Base-by-base conservation (phyloP, 306 rosid genomes). In the Cicer pinnatifidum region DNA sequence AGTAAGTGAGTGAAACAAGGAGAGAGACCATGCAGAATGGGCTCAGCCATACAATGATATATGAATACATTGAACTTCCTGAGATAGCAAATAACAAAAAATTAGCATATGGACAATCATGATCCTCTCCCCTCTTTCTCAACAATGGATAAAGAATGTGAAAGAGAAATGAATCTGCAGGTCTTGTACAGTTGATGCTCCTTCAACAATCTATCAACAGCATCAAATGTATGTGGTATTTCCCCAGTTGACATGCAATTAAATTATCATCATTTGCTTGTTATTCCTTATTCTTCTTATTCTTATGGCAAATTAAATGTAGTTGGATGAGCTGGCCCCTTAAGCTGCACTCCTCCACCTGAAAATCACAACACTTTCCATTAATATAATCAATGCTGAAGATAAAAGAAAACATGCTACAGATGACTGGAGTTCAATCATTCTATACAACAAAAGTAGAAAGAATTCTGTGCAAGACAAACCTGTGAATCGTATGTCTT, bases 281-380 rank as follows among this genome's bases (percentile, higher is more conserved):
- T 47, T 68, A 45, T 62, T 72, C 13, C 77, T 39, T 28, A 28
- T 20, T 33, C 17, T 58, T 46, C 54, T 66, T 64, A 65, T 78
- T 53, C 47, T 78, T 57, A 19, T 72, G 75, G 74, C 66, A 46
- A 54, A 71, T 6, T 1, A 75, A 66, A 79, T 80, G 78, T 47
- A 82, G 77, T 80, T 92, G 96, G 20, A 92, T 85, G 43, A 85
- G 75, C 33, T 86, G 97, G 23, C 90, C 83, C 84, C 90, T 86
- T 81, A 89, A 85, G 83, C 92, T 88, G 82, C 88, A 85, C 79
- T 92, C 97, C 53, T 92, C 90, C 76, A 92, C 89, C 92, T 91
- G 86, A 85, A 74, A 84, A 82, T 47, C 33, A 65, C 46, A 71
- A 16, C 73, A 46, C 17, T 51, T 76, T 72, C 69, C 51, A 62